phyloP scores from a whole-genome alignment of 1,284 basidiomycete species.

The Flammula alnicola region DNA sequence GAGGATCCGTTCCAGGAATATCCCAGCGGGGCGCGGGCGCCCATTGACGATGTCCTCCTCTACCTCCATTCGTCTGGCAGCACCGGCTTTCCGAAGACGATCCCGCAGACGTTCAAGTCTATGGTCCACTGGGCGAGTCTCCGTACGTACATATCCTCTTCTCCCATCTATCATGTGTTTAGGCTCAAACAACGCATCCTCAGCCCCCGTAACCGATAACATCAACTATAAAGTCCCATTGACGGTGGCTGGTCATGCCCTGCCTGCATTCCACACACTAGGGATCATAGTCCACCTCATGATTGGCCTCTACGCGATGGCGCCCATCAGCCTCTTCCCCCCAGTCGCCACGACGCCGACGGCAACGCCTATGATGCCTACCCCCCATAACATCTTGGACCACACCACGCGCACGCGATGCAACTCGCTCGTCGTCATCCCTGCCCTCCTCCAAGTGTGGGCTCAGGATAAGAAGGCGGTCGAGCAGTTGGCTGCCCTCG shows the following conservation, averaged over 20 bases:
- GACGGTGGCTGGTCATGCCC: constrained; percentile 28
- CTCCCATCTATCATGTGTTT: too few species aligned
- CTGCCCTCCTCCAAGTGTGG: constrained; percentile 42
- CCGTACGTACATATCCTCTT: constrained; percentile 23
- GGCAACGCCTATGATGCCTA: constrained; percentile 30
- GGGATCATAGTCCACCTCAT: constrained; percentile 34
- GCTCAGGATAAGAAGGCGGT: constrained; percentile 32
- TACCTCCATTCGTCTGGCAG: constrained; percentile 35
- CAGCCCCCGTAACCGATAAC: constrained; percentile 24
- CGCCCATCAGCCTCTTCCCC: constrained; percentile 33
- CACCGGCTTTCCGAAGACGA: constrained; percentile 30
- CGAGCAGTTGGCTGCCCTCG: constrained; percentile 31
- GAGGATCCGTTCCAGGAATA: constrained; percentile 28
- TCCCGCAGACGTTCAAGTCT: constrained; percentile 26
- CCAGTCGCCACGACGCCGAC: constrained; percentile 30
- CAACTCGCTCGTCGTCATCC: constrained; percentile 37
- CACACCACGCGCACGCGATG: constrained; percentile 31
- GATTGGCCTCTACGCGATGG: constrained; percentile 27
- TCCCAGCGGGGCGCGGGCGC: constrained; percentile 13
- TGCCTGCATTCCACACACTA: constrained; percentile 40
- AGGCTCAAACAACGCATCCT: too few species aligned
- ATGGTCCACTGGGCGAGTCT: constrained; percentile 31
- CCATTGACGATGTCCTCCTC: constrained; percentile 22
- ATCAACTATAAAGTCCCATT: constrained; percentile 22
- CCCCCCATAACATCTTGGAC: constrained; percentile 37